These are phyloP conservation scores for Fraxinus latifolia DNA, from an alignment of 305 asterid genomes.

Conservation along the genomic window DNA sequence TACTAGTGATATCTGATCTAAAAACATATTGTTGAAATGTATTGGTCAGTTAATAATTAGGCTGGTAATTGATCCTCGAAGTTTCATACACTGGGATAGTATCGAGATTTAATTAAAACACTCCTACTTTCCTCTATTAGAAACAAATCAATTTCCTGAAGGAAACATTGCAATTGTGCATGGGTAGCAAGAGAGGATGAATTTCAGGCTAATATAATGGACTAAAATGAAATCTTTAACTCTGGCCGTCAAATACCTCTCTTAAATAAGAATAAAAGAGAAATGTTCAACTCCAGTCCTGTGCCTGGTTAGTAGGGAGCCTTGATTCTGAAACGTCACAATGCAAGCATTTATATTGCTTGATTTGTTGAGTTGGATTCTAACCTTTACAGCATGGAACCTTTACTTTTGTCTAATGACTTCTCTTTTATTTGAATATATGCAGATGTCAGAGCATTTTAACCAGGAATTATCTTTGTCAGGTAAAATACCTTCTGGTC, in stretches of 20 bases:
- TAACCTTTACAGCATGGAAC: conserved; percentile 4
- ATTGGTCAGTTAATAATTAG: neutral
- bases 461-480: conserved; percentile 77
- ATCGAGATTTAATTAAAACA: neutral
- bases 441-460: conserved; percentile 87
- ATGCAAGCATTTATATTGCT: neutral
- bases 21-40: neutral
- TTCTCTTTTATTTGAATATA: conserved; percentile 19
- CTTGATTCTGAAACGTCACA: neutral
- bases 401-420: neutral
- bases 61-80: neutral
- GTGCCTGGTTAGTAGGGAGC: neutral
- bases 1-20: neutral
- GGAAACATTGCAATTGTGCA: neutral
- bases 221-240: neutral
- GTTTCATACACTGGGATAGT: neutral
- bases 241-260: neutral
- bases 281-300: neutral
- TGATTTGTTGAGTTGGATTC: neutral
- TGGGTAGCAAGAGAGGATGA: neutral
- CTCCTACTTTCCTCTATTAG: neutral
- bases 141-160: neutral
- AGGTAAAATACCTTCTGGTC: conserved; percentile 89
- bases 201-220: neutral
- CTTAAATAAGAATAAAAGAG: neutral